phyloP scores from a whole-genome alignment of 306 rosid species.

The Vicia villosa region DNA sequence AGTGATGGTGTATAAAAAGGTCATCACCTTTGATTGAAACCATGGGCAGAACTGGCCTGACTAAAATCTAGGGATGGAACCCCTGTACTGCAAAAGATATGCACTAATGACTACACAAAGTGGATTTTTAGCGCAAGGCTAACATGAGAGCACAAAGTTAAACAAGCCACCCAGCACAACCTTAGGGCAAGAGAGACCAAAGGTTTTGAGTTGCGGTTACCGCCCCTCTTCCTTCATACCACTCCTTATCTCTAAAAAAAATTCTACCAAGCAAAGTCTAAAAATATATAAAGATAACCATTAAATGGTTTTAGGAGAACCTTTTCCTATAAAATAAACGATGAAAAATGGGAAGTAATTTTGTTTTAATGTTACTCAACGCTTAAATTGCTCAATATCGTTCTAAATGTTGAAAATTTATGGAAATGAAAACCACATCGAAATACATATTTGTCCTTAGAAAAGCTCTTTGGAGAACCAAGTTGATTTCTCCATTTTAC shows the following conservation, averaged over 20 bases:
- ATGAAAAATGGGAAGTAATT: slow-evolving; percentile 28
- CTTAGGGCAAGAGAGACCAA: background rate
- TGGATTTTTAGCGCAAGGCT: background rate
- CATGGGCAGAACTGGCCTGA: background rate
- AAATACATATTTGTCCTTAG: slow-evolving; percentile 32
- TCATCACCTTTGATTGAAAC: background rate
- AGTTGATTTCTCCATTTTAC: slow-evolving; percentile 31
- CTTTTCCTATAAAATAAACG: slow-evolving; percentile 20
- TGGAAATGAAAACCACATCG: slow-evolving; percentile 34
- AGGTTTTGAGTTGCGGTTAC: too few species aligned
- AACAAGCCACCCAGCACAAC: background rate
- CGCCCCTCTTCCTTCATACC: background rate
- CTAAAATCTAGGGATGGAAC: background rate
- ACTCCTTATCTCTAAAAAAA: background rate
- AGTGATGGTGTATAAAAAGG: too few species aligned
- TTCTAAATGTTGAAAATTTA: slow-evolving; percentile 37
- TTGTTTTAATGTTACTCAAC: slow-evolving; percentile 34
- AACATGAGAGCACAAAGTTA: background rate
- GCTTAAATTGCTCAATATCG: slow-evolving; percentile 34
- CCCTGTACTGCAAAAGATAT: background rate
- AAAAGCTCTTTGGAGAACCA: slow-evolving; percentile 17
- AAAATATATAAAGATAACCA: background rate
- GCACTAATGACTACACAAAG: background rate
- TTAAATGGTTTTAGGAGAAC: slow-evolving; percentile 14
- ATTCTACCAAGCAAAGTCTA: background rate